Evolutionary conservation across 805 yeast species (phyloP), one percentile per base, ranked within the genome.

Genomic region (Nakazawaea populi): DNA sequence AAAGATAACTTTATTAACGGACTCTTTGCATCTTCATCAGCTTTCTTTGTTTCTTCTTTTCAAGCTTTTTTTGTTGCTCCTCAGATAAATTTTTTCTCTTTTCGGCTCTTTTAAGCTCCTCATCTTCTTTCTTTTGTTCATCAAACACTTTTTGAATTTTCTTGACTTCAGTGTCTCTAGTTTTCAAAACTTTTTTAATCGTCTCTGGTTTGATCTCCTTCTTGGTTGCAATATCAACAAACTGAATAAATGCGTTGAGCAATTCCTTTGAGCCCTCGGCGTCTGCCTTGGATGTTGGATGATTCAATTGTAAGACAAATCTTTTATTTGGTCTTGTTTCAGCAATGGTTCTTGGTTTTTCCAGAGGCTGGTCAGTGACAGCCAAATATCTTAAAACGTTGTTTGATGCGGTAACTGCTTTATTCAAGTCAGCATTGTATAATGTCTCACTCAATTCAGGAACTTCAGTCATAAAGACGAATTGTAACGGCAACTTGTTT

Each of bases 381-480:
- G 95, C 84, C 54, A 94, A 63, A 62, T 66, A 86, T 62, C 82
- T 80, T 61, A 94, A 69, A 53, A 80, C 69, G 5, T 71, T 61
- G 30, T 70, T 72, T 38, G 60, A 54, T 11, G 54, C 46, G 9
- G 12, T n/a, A 29, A 51, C 7, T 31, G 77, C 61, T 43, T 70
- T 71, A 11, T 60, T 55, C 53, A 82, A 63, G 54, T 76, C 78
- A 30, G 72, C 70, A 48, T 82, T 75, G 57, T 77, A 74, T 48
- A 87, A 70, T 52, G 79, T 71, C 5, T 82, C 89, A 57, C 85
- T 89, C 71, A 88, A 75, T 65, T 92, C 98, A 54, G 83, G 76
- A 52, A 81, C 81, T 74, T 94, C 99, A 59, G 87, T 75, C 98
- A 94, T 91, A 70, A 80, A 89, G 30, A 89, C 96, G 62, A 77